These are phyloP conservation scores for Penicillium riverlandense DNA, from an alignment of 495 filamentous ascomycete genomes.

Conservation along the genomic window DNA sequence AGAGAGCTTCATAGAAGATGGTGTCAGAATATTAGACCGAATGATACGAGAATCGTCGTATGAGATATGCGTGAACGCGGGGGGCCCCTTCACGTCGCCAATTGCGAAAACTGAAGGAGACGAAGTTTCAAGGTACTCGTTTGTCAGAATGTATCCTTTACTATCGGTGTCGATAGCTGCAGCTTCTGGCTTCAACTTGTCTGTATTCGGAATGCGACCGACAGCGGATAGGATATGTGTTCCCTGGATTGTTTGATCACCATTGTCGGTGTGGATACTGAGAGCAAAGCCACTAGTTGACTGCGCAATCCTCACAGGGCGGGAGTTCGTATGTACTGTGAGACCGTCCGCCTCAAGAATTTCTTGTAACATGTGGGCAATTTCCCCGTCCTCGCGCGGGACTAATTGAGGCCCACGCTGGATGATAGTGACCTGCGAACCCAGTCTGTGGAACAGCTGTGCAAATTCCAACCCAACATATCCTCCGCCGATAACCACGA, in stretches of 20 bases:
- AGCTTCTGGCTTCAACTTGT: too few species aligned
- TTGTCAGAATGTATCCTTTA: constrained; percentile 32
- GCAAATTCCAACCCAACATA: constrained; percentile 45
- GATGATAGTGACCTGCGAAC: constrained; percentile 37
- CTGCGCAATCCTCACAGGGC: constrained; percentile 5
- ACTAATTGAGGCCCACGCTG: constrained; percentile 34
- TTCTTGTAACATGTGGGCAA: too few species aligned
- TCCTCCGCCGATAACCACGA: constrained; percentile 43
- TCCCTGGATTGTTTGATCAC: not conserved
- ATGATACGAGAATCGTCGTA: constrained; percentile 51
- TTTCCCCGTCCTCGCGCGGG: constrained; percentile 8
- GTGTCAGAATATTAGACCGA: constrained; percentile 24
- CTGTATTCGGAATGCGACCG: constrained; percentile 36
- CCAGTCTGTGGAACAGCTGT: constrained; percentile 42
- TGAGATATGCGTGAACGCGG: constrained; percentile 48
- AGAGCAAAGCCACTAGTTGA: constrained; percentile 4
- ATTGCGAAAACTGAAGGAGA: constrained; percentile 37
- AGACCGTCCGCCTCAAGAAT: too few species aligned
- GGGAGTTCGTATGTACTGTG: constrained; percentile 22
- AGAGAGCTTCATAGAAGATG: constrained; percentile 4
- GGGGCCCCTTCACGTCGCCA: constrained; percentile 44
- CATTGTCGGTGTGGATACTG: constrained; percentile 5
- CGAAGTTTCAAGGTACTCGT: constrained; percentile 12
- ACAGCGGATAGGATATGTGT: constrained; percentile 39
- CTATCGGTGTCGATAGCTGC: constrained; percentile 21